Percentiles rank a stretch among this genome's conserved stretches.
Evolutionary conservation across 2,329 filamentous ascomycete genomes (phyloP).

Genomic region (Cladosporium cucumerinum): DNA sequence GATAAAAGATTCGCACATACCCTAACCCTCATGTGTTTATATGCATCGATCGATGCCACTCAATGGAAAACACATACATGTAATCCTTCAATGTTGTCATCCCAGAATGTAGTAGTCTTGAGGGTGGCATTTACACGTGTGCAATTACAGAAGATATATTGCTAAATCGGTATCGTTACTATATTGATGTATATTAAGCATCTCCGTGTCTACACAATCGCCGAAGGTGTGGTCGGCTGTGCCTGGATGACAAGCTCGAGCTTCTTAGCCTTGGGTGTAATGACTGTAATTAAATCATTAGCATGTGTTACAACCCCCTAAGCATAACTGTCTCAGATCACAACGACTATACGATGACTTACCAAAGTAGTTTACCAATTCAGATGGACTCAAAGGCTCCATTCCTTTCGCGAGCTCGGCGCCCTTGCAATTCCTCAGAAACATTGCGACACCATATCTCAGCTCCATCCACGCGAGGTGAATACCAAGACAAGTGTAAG

Average conservation of each 20-base stretch:
- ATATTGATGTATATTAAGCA: not conserved
- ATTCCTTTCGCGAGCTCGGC: conserved; percentile 25
- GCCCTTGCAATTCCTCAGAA: conserved; percentile 49
- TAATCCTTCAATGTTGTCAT: not conserved
- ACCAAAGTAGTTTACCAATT: conserved; percentile 42
- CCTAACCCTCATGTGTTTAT: not conserved
- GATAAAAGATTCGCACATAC: not conserved
- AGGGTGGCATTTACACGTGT: not conserved
- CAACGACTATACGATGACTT: not conserved
- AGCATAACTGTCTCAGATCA: not conserved
- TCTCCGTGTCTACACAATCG: conserved; percentile 1
- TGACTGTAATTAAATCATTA: conserved; percentile 26
- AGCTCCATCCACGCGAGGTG: conserved; percentile 63
- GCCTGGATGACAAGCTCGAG: conserved; percentile 38
- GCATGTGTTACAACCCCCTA: not conserved
- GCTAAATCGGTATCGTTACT: not conserved
- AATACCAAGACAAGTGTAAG: conserved; percentile 65
- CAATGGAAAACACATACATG: not conserved
- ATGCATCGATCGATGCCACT: not conserved
- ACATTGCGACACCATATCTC: conserved; percentile 49
- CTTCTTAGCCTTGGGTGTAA: conserved; percentile 42
- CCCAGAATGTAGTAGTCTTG: not conserved
- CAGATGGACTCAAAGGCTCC: conserved; percentile 41
- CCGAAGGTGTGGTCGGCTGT: conserved; percentile 20
- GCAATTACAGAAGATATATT: not conserved